A percentile compares a stretch with the other conserved stretches of the same genome.
These are phyloP conservation scores for Ceriops zippeliana DNA, from an alignment of 345 rosid genomes.

Conservation along the genomic window DNA sequence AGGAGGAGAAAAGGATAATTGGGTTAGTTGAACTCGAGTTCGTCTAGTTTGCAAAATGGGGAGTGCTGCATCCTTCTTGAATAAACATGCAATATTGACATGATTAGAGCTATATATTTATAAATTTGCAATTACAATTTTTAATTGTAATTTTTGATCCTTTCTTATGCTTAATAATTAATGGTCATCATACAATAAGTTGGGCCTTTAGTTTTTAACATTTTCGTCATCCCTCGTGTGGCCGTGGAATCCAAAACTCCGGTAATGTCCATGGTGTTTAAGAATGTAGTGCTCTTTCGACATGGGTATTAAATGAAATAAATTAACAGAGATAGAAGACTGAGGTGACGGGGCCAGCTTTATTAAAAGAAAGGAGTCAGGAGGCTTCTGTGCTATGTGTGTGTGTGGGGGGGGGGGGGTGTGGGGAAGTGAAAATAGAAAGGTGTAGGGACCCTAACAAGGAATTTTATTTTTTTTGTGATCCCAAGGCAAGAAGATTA, in stretches of 20 bases:
- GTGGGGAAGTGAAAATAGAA: conserved; percentile 14
- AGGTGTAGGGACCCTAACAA: conserved; percentile 13
- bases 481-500: conserved; percentile 39
- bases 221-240: conserved; percentile 20
- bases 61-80: no score
- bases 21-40: no score
- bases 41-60: no score
- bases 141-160: no score
- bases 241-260: not conserved
- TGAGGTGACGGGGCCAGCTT: conserved; percentile 26
- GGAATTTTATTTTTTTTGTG: conserved; percentile 25
- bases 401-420: conserved; percentile 9
- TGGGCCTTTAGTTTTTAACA: no score
- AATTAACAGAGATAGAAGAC: not conserved
- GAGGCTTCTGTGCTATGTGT: not conserved
- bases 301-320: conserved; percentile 4
- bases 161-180: no score
- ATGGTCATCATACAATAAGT: no score
- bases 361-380: conserved; percentile 17
- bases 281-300: not conserved
- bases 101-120: no score
- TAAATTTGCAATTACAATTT: no score
- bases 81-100: no score
- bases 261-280: conserved; percentile 4
- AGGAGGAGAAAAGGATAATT: no score